phyloP scores from a whole-genome alignment of 208 protist genomes.

The Wallacemonas sp. region DNA sequence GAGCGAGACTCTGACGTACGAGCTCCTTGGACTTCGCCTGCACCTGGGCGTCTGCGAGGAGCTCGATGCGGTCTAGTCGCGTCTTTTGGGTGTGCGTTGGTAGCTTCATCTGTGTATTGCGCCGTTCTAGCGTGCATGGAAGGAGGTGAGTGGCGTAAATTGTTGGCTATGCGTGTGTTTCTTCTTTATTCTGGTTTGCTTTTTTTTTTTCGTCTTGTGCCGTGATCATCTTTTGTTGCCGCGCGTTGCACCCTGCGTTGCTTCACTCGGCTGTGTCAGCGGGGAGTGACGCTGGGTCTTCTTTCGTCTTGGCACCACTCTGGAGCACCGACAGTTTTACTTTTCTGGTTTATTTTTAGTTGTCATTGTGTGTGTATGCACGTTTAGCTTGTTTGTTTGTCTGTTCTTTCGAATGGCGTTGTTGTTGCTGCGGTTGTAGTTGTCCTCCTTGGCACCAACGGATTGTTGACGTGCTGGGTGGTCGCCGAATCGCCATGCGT shows the following conservation, averaged over 20 bases:
- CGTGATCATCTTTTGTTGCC: conserved; percentile 1
- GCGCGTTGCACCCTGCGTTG: no score
- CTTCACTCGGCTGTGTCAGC: no score
- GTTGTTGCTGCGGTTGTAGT: no score
- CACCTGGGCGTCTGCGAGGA: conserved; percentile 80
- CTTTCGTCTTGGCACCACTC: not conserved
- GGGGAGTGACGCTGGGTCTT: no score
- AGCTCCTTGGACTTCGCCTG: conserved; percentile 56
- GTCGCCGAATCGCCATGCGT: no score
- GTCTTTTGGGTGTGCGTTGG: not conserved
- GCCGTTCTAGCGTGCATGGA: no score
- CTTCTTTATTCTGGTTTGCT: no score
- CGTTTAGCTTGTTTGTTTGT: not conserved
- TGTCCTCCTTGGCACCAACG: no score
- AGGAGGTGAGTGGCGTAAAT: no score
- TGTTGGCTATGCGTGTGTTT: no score
- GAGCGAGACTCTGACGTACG: conserved; percentile 50
- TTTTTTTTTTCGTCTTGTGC: not conserved
- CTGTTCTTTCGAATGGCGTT: not conserved
- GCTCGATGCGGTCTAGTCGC: conserved; percentile 32
- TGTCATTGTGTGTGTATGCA: conserved; percentile 1
- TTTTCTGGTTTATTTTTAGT: conserved; percentile 1
- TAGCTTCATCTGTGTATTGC: no score
- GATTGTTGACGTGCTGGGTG: no score
- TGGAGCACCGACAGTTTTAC: not conserved